phyloP scores from a whole-genome alignment of 1,284 basidiomycete genomes.

The Trichosporon asahii region DNA sequence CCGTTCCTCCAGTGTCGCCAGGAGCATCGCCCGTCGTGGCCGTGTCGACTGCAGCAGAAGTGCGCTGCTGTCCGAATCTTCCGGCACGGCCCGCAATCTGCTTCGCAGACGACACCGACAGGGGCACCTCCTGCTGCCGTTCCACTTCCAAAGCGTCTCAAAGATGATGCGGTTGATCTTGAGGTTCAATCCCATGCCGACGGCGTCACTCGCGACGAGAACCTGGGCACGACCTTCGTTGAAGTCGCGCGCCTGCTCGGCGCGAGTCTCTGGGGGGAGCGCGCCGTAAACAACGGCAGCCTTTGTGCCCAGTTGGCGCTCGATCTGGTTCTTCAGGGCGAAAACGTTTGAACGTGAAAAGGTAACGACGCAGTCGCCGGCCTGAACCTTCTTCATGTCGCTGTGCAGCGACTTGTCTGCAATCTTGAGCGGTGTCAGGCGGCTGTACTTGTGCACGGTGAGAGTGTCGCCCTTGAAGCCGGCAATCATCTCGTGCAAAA shows the following conservation, averaged over 20 bases:
- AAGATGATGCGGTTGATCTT: conserved; percentile 92
- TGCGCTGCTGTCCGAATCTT: conserved; percentile 69
- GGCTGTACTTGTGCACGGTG: conserved; percentile 75
- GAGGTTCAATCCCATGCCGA: conserved; percentile 96
- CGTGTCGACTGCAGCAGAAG: not conserved
- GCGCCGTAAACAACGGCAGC: conserved; percentile 88
- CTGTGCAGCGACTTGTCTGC: conserved; percentile 65
- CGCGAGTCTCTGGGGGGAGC: conserved; percentile 82
- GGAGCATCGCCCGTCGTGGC: conserved; percentile 36
- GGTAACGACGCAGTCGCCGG: conserved; percentile 88
- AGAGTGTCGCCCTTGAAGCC: conserved; percentile 75
- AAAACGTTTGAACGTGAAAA: conserved; percentile 81
- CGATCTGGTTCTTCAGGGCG: conserved; percentile 67
- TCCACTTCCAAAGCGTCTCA: conserved; percentile 68
- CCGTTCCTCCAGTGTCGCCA: conserved; percentile 58
- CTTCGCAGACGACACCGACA: conserved; percentile 81
- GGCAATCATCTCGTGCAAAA: conserved; percentile 66
- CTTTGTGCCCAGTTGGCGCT: conserved; percentile 64
- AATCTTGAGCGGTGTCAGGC: conserved; percentile 77
- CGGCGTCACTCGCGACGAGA: conserved; percentile 84
- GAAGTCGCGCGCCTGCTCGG: conserved; percentile 83
- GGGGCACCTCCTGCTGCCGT: conserved; percentile 59
- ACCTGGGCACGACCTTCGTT: conserved; percentile 82
- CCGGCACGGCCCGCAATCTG: conserved; percentile 96
- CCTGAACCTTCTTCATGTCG: conserved; percentile 63